Evolutionary conservation across 2,329 filamentous ascomycete genomes (phyloP).

Genomic region (Stagonosporopsis rhizophila): DNA sequence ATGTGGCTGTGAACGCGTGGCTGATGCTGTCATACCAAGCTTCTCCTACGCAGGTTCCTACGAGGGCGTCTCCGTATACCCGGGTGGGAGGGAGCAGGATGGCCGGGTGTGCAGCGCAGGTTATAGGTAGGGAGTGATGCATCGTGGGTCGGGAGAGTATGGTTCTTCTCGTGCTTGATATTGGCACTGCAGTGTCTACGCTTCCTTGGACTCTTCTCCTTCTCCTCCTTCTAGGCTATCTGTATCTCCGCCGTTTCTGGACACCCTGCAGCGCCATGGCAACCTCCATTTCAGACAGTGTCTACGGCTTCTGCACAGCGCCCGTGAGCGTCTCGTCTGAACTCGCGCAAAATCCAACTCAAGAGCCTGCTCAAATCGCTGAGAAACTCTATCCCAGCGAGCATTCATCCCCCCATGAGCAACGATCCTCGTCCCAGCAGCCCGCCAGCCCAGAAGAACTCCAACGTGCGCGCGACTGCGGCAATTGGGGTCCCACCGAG

Average conservation of each 20-base stretch:
- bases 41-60: neutral
- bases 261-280: slow-evolving; percentile 20
- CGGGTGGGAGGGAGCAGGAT: neutral
- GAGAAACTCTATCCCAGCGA: slow-evolving; percentile 61
- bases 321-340: slow-evolving; percentile 63
- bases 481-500: slow-evolving; percentile 68
- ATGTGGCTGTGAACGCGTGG: slow-evolving; percentile 16
- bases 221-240: neutral
- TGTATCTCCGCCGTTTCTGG: slow-evolving; percentile 4
- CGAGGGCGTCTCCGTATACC: neutral
- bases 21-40: slow-evolving; percentile 13
- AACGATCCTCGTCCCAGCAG: slow-evolving; percentile 23
- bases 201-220: neutral
- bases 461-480: slow-evolving; percentile 65
- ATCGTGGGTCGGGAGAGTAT: neutral
- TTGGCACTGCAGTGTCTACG: neutral
- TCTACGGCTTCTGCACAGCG: slow-evolving; percentile 67
- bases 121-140: neutral
- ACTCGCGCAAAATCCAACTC: slow-evolving; percentile 59
- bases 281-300: slow-evolving; percentile 22
- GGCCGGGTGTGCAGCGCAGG: neutral
- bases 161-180: neutral
- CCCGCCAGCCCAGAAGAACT: slow-evolving; percentile 53
- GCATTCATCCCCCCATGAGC: slow-evolving; percentile 34
- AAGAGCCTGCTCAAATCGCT: slow-evolving; percentile 63